Evolutionary conservation across 345 rosid genomes (phyloP), one percentile per base, ranked within the genome.

Genomic region (Adansonia digitata): DNA sequence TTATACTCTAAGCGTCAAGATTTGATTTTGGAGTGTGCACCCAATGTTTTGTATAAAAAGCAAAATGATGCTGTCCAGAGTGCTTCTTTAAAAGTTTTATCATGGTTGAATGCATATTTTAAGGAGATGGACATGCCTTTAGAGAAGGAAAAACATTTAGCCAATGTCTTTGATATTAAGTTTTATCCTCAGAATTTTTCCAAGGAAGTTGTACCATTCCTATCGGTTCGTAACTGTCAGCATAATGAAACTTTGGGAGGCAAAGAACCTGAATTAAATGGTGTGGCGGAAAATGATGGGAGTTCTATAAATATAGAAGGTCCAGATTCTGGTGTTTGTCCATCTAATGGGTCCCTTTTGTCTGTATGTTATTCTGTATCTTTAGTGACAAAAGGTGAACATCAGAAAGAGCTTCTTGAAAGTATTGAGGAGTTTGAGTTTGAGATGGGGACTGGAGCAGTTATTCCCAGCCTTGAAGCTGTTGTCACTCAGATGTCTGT

Each of bases 391-490:
- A 84, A 80, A 72, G 81, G 70, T 80, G 82, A 81, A 71, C 60
- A 53, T 37, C 40, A 62, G 77, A 85, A 84, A 83, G 97, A 91
- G 74, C 91, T 91, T 76, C 81, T 95, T 80, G 99, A 95, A 86
- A 89, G 89, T 73, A 76, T 73, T 69, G 92, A 90, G 80, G 98
- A 86, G 71, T 87, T 93, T 84, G 97, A 91, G 80, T 93, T 93
- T 89, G 97, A 95, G 91, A 81, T 90, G 72, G 99, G 99, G 24
- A 65, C 87, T 71, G 94, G 94, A 75, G 89, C 98, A 0, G 91
- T 95, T 71, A 67, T 81, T 82, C 49, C 88, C 71, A 62, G 68
- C 68, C 80, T 90, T 69, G 98, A 95, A 82, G 74, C 81, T 72
- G 91, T 85, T 86, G 87, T 87, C 31, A 76, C 84, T 40, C 91